Conservation (phyloP, 176 grass and related monocot genomes). For the Triticum monococcum region DNA sequence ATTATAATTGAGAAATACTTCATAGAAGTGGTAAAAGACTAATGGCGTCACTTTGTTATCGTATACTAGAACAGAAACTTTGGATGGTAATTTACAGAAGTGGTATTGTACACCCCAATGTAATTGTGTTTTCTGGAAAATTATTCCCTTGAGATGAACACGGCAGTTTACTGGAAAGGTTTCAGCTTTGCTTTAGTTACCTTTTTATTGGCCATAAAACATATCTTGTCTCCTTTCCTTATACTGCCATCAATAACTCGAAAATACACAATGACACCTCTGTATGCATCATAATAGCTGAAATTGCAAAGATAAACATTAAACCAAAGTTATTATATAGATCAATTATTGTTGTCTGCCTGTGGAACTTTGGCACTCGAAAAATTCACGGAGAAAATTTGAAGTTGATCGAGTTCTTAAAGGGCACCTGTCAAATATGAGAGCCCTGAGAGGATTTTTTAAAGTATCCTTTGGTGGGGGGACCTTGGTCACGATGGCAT, state of each 20-base stretch:
- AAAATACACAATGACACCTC: conserved; percentile 98
- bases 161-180: neutral
- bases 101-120: neutral
- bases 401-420: conserved; percentile 9
- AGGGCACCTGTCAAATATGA: conserved; percentile 96
- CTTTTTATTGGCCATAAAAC: conserved; percentile 93
- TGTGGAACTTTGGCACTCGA: conserved; percentile 9
- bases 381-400: conserved; percentile 1
- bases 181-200: conserved; percentile 38
- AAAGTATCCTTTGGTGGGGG: conserved; percentile 82
- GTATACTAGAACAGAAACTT: neutral
- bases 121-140: neutral
- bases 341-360: neutral
- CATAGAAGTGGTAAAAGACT: neutral
- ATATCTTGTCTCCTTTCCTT: conserved; percentile 89
- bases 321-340: neutral
- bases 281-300: conserved; percentile 98
- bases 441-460: conserved; percentile 78
- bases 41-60: neutral
- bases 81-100: neutral
- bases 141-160: neutral
- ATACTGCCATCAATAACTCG: conserved; percentile 82
- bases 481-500: conserved; percentile 79
- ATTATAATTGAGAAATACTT: conserved; percentile 30
- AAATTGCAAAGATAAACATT: conserved; percentile 35